These are phyloP conservation scores for Sugiyamaella qingdaonensis DNA, from an alignment of 805 yeast genomes.

Conservation along the genomic window DNA sequence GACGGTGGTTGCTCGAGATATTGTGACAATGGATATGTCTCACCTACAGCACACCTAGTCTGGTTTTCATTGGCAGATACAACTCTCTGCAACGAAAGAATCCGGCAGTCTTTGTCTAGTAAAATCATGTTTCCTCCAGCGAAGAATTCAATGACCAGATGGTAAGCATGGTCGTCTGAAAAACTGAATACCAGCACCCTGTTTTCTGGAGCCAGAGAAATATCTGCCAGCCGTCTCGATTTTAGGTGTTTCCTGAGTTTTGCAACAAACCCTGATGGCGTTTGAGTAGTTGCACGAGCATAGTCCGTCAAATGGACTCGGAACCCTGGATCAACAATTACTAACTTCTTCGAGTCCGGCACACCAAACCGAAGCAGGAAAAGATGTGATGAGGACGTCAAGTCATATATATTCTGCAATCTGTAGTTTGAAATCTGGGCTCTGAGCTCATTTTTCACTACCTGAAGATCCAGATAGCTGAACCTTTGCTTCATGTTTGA, in stretches of 20 bases:
- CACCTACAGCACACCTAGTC: constrained; percentile 68
- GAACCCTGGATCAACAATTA: constrained; percentile 84
- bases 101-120: constrained; percentile 62
- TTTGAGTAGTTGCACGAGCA: constrained; percentile 72
- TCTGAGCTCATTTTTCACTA: constrained; percentile 64
- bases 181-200: constrained; percentile 81
- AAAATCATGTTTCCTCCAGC: constrained; percentile 90
- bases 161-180: constrained; percentile 67
- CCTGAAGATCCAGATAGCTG: constrained; percentile 74
- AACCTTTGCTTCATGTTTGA: constrained; percentile 65
- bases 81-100: constrained; percentile 69
- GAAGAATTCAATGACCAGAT: constrained; percentile 83
- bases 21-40: constrained; percentile 43
- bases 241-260: constrained; percentile 85
- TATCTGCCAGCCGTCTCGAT: constrained; percentile 65
- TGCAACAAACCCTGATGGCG: constrained; percentile 81
- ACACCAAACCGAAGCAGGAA: constrained; percentile 74
- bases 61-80: constrained; percentile 59
- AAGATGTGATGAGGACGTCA: constrained; percentile 65
- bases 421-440: constrained; percentile 57
- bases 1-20: constrained; percentile 9
- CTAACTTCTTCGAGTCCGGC: constrained; percentile 73
- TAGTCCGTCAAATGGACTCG: constrained; percentile 74
- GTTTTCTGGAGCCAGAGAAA: constrained; percentile 74
- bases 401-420: constrained; percentile 79